phyloP scores from a whole-genome alignment of 176 grass and related monocot genomes.

The Leersia perrieri region DNA sequence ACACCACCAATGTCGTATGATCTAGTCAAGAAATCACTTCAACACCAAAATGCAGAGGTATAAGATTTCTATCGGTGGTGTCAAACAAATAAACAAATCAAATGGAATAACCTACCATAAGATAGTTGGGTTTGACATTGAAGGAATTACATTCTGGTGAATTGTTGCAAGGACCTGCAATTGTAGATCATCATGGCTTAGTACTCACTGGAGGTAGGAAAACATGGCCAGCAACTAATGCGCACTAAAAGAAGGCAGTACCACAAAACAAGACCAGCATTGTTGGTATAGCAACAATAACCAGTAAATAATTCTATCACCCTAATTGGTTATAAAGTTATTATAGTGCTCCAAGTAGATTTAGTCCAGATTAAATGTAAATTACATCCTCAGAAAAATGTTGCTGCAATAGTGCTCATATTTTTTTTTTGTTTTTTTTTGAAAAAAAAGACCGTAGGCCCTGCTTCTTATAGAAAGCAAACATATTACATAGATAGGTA shows the following conservation, averaged over 20 bases:
- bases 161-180: slow-evolving; percentile 87
- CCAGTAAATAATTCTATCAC: neutral
- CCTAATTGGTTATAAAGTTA: slow-evolving; percentile 8
- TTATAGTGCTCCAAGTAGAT: neutral
- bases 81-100: slow-evolving; percentile 16
- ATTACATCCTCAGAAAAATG: neutral
- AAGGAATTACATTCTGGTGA: slow-evolving; percentile 86
- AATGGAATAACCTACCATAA: slow-evolving; percentile 57
- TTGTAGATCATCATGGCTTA: neutral
- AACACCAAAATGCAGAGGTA: slow-evolving; percentile 21
- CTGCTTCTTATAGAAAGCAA: too few relatives aligned
- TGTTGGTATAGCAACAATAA: neutral
- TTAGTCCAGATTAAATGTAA: neutral
- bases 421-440: too few relatives aligned
- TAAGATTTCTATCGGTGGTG: neutral
- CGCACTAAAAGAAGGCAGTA: neutral
- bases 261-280: neutral
- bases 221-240: neutral
- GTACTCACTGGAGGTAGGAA: slow-evolving; percentile 14
- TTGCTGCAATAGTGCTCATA: slow-evolving; percentile 1
- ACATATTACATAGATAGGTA: too few relatives aligned
- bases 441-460: too few relatives aligned
- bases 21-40: slow-evolving; percentile 97
- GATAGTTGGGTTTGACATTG: slow-evolving; percentile 85
- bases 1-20: slow-evolving; percentile 98